Conservation (phyloP, 75 land plant genomes). For the Cupressus sempervirens region DNA sequence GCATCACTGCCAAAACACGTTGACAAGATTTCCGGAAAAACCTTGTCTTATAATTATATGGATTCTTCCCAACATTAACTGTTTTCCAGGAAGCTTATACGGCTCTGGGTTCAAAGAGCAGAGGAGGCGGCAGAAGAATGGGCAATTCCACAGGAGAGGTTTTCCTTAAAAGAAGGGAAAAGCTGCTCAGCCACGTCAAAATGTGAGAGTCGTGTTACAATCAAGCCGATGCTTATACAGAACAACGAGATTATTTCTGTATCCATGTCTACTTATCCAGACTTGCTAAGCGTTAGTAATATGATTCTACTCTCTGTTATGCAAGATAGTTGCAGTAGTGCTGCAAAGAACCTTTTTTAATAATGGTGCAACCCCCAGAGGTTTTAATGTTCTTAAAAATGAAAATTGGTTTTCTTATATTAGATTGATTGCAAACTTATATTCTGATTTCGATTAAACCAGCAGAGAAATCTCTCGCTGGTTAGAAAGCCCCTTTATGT, state of each 20-base stretch:
- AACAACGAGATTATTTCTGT: background rate
- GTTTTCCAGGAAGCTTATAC: background rate
- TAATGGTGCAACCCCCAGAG: background rate
- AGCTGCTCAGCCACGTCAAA: background rate
- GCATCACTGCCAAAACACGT: background rate
- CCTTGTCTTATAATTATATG: too few relatives aligned
- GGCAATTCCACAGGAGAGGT: background rate
- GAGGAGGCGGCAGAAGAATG: background rate
- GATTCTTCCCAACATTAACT: too few relatives aligned
- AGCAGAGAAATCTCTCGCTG: too few relatives aligned
- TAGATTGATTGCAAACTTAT: too few relatives aligned
- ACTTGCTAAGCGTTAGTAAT: background rate
- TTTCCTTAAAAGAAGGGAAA: background rate
- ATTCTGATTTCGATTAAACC: too few relatives aligned
- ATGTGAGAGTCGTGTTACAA: background rate
- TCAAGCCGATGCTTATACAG: background rate
- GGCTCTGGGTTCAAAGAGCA: background rate
- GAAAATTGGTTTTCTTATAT: background rate
- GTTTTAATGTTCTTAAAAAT: background rate
- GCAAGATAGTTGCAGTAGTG: background rate
- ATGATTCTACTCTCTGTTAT: background rate
- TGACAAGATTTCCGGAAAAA: too few relatives aligned
- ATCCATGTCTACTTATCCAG: background rate
- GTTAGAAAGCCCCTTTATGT: too few relatives aligned
- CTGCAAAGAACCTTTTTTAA: background rate